phyloP scores from a whole-genome alignment of 345 rosid genomes.

The Citropsis articulata region DNA sequence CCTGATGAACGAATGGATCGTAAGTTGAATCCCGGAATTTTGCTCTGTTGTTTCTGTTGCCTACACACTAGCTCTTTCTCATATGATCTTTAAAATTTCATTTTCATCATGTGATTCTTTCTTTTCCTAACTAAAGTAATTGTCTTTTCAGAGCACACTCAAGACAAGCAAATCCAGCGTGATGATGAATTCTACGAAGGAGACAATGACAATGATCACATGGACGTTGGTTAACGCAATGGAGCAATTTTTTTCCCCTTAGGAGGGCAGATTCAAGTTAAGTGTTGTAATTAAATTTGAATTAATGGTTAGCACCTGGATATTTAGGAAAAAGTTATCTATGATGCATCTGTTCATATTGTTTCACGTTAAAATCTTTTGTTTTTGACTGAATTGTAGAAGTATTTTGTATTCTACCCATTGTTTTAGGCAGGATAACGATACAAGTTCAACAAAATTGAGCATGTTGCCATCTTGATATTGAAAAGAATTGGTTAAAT shows the following conservation, averaged over 20 bases:
- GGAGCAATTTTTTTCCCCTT: background rate
- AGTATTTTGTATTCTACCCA: background rate
- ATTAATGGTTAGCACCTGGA: background rate
- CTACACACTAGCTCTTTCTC: background rate
- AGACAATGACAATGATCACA: conserved; percentile 78
- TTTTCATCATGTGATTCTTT: background rate
- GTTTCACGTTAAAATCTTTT: background rate
- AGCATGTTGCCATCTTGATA: background rate
- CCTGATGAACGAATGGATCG: conserved; percentile 86
- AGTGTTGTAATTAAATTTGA: background rate
- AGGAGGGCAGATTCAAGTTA: background rate
- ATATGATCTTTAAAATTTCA: background rate
- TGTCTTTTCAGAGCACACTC: conserved; percentile 64
- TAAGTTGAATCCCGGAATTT: conserved; percentile 39
- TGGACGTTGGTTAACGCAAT: conserved; percentile 27
- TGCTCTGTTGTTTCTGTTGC: background rate
- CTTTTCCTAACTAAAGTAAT: background rate
- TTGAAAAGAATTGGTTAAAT: background rate
- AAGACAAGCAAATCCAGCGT: conserved; percentile 85
- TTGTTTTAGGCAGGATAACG: background rate
- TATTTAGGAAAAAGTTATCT: background rate
- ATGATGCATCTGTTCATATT: background rate
- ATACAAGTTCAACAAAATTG: background rate
- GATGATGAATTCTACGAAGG: conserved; percentile 90
- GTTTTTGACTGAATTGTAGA: background rate